These are phyloP conservation scores for Phoma sp. DNA, from an alignment of 2,329 filamentous ascomycete species.

Conservation along the genomic window DNA sequence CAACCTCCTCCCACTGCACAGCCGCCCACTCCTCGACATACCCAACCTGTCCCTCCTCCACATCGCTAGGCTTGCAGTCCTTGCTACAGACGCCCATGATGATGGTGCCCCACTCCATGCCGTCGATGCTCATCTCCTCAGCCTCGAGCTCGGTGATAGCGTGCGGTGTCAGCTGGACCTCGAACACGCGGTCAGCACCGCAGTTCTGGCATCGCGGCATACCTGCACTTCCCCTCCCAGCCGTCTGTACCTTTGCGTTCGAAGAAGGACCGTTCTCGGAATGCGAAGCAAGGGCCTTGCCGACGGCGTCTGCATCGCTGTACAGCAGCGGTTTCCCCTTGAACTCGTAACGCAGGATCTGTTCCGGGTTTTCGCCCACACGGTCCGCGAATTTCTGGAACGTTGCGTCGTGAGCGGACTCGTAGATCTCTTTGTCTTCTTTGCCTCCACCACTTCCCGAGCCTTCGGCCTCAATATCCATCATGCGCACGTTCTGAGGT, in stretches of 20 bases:
- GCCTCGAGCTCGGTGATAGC: slow-evolving; percentile 88
- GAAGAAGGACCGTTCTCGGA: slow-evolving; percentile 35
- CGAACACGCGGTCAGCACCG: slow-evolving; percentile 77
- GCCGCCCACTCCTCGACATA: slow-evolving; percentile 97
- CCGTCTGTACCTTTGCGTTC: slow-evolving; percentile 38
- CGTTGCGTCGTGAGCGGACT: slow-evolving; percentile 56
- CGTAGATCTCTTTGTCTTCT: slow-evolving; percentile 56
- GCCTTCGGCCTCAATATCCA: slow-evolving; percentile 47
- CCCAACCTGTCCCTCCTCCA: slow-evolving; percentile 67
- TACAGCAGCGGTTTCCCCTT: slow-evolving; percentile 70
- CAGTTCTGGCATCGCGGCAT: slow-evolving; percentile 82
- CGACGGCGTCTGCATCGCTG: slow-evolving; percentile 76
- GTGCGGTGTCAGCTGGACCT: slow-evolving; percentile 90
- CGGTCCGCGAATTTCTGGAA: slow-evolving; percentile 61
- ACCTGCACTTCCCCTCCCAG: slow-evolving; percentile 39
- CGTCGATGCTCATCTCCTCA: slow-evolving; percentile 70
- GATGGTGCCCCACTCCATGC: slow-evolving; percentile 98
- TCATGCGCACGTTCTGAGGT: slow-evolving; percentile 54
- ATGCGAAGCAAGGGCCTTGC: slow-evolving; percentile 62
- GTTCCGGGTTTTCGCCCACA: slow-evolving; percentile 58
- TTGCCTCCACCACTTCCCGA: slow-evolving; percentile 43
- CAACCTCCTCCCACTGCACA: slow-evolving; percentile 91
- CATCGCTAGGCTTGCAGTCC: slow-evolving; percentile 73
- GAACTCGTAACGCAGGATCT: slow-evolving; percentile 59
- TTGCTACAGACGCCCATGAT: slow-evolving; percentile 82